Base-by-base conservation (phyloP, 2,329 filamentous ascomycete species). In the Aspergillus sp. region DNA sequence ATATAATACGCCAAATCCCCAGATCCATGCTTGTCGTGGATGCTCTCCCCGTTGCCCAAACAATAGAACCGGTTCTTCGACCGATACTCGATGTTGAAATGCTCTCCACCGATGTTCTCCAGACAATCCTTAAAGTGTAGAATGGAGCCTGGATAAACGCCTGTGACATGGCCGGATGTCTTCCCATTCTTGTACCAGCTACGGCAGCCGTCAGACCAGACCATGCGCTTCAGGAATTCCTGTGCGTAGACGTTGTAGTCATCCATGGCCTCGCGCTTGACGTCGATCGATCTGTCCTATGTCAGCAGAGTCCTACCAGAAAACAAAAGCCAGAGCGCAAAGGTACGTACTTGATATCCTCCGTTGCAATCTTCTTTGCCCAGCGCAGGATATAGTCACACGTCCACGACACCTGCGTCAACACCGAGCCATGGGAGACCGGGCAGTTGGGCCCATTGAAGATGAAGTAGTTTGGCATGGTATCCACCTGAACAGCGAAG, bases 1-100 rank as follows among this genome's bases (percentile, higher is more conserved):
- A 42, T 42, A 6, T 54, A 54, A 3, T 52, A 49, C 13, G 48
- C 36, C n/a, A 56, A 42, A n/a, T 49, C 66, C 22, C 60, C 67
- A 24, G 32, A 19, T 16, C 68, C 67, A 13, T 71, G 62, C 60
- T 70, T 65, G 56, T 77, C 73, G 51, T 65, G 66, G 36, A 64
- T 63, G 2, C 46, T 56, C 42, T 55, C 26, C 10, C 60, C 55
- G 35, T 63, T 62, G 0, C 60, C 58, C 17, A 62, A 26, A 32
- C 52, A 63, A 0, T 36, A 40, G 44, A 63, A 64, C 1, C 57
- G 50, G 11, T 63, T 64, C 11, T 24, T 42, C 14, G 51, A 58
- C 11, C 51, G 48, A 30, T 62, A 58, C 20, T 52, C 30, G 17
- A 61, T 51, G 11, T 62, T 45, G 41, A 62, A 66, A 46, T 66